Base-by-base conservation (phyloP, 2,329 filamentous ascomycete species). In the Trichoderma gracile region DNA sequence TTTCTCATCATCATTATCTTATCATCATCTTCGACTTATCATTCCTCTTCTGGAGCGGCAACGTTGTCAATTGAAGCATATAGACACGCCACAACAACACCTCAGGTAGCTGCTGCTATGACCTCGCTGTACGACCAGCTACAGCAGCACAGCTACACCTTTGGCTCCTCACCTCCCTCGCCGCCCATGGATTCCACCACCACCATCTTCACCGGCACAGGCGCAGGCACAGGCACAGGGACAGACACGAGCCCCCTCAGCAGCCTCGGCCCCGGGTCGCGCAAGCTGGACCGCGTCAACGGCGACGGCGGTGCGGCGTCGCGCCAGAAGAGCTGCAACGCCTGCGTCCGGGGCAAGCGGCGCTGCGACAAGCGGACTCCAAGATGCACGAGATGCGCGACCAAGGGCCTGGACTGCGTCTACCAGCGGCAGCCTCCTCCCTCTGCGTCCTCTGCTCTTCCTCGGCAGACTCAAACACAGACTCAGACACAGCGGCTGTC, bases 251-350 rank as follows among this genome's bases (percentile, higher is more conserved):
- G 33, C 47, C 56, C 62, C n/a, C 53, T 60, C 12, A 49, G 55
- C 62, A 52, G 25, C 17, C 43, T 56, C 19, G 53, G 46, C 40
- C 15, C 42, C 8, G 30, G 46, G n/a, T 30, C 52, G n/a, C 38
- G 58, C 50, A 62, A 46, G 47, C 19, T 30, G 17, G 52, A 57
- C 9, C 43, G 64, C 53, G 40, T 38, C 30, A 56, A 17, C 23
- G 38, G 38, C 5, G 56, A 61, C 6, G 46, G 53, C 14, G 47
- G 49, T 21, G 73, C 76, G 43, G 75, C 77, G 49, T 86, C 77
- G 83, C 74, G 79, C 65, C 80, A 81, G 69, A 81, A 80, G 76
- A 81, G 78, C 73, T 82, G 80, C 74, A 79, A 81, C 67, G 76
- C 79, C 60, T 82, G 80, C 68, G 80, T 82, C 55, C 75, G 75